Base-by-base conservation (phyloP, 2,329 filamentous ascomycete species). In the Aspergillus sp. region DNA sequence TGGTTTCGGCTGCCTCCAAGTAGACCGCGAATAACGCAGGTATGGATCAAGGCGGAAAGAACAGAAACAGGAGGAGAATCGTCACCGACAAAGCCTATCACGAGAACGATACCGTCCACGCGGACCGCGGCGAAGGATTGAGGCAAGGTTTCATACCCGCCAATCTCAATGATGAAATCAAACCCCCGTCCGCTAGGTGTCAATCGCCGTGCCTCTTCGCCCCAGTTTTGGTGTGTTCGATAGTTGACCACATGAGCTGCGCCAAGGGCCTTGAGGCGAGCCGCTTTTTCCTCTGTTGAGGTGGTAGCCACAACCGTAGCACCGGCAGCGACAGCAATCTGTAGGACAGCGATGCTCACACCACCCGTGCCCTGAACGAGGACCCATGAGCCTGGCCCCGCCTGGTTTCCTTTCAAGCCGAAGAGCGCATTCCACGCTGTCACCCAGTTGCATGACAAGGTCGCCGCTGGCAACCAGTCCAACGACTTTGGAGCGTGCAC, bases 241-340 rank as follows among this genome's bases (percentile, higher is more conserved):
- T 87, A 87, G 76, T 87, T 86, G 71, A 87, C 77, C 50, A 87
- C 78, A 65, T 86, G 79, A 67, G 84, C 79, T 2, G 83, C 84
- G 51, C 85, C 85, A 15, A 84, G 74, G 65, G 79, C 75, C 73
- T 83, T 84, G 25, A 87, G 76, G 23, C 72, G 69, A 41, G 82
- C 77, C 3, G 74, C 80, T 71, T 87, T 87, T 7, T 77, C 74
- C 0, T 73, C 69, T 0, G 80, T 81, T 0, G 83, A 85, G 0
- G 84, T 87, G 0, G 85, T 87, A 0, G 85, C 83, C 55, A 87
- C 84, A 60, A 87, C 85, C 7, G 71, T 80, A 0, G 84, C 84
- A 30, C 84, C 85, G 0, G 81, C 82, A 0, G 84, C 83, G 64
- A 72, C 71, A 43, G 77, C 76, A 3, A 63, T 11, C 48, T 57